A percentile compares a stretch with the other conserved stretches of the same genome.
phyloP scores from a whole-genome alignment of 73 alveolate genomes.

The Stentor coeruleus region DNA sequence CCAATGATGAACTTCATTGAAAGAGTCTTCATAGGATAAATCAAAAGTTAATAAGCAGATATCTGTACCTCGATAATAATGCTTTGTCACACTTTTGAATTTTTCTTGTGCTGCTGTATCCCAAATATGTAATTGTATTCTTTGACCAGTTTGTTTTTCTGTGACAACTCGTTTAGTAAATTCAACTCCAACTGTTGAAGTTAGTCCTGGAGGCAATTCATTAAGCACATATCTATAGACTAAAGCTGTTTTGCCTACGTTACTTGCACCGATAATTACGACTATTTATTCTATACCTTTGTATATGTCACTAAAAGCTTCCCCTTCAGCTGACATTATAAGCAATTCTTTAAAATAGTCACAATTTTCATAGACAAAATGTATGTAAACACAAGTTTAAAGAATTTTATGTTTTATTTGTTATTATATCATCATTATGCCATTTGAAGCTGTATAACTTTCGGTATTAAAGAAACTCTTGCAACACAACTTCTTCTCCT shows the following conservation, averaged over 20 bases:
- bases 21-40: slow-evolving; percentile 47
- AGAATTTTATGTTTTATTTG: no score
- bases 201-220: slow-evolving; percentile 15
- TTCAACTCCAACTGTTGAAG: slow-evolving; percentile 29
- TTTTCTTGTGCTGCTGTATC: slow-evolving; percentile 68
- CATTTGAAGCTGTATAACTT: not conserved
- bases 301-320: not conserved
- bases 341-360: no score
- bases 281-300: slow-evolving; percentile 12
- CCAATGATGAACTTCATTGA: slow-evolving; percentile 56
- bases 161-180: slow-evolving; percentile 25
- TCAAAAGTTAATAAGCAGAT: slow-evolving; percentile 53
- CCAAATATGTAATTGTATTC: slow-evolving; percentile 45
- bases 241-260: slow-evolving; percentile 30
- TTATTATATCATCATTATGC: no score
- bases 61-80: slow-evolving; percentile 61
- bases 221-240: slow-evolving; percentile 24
- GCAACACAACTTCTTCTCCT: not conserved
- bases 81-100: slow-evolving; percentile 53
- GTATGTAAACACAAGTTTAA: no score
- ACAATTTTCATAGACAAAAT: no score
- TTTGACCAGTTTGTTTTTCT: not conserved
- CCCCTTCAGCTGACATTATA: slow-evolving; percentile 4
- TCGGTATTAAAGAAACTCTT: not conserved
- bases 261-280: slow-evolving; percentile 25